These are phyloP conservation scores for Clausena lansium DNA, from an alignment of 345 rosid genomes.

Conservation along the genomic window DNA sequence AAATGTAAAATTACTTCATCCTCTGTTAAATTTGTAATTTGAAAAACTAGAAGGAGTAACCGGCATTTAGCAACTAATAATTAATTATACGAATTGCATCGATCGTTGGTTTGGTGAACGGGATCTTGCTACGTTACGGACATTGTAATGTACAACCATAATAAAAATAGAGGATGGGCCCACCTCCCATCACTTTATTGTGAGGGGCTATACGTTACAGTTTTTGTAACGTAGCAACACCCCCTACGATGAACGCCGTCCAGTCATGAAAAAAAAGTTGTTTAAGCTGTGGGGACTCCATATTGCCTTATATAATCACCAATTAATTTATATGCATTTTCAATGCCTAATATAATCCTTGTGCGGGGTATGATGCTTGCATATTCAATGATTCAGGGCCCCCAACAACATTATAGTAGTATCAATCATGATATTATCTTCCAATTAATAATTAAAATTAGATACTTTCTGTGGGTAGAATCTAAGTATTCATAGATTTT, in stretches of 20 bases:
- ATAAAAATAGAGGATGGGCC: no score
- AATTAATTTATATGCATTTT: neutral
- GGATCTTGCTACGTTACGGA: no score
- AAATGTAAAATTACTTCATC: neutral
- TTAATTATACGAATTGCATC: neutral
- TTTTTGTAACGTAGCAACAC: no score
- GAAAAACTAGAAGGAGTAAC: conserved; percentile 2
- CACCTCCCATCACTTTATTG: no score
- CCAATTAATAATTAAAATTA: neutral
- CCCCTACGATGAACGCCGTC: neutral
- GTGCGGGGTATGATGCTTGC: neutral
- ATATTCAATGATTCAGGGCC: conserved; percentile 16
- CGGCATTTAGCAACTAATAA: no score
- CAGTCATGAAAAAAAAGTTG: neutral
- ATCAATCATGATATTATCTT: conserved; percentile 9
- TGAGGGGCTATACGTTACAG: no score
- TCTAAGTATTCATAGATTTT: neutral
- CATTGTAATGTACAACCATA: no score
- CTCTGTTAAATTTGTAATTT: neutral
- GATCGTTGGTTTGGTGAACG: neutral
- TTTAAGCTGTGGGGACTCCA: neutral
- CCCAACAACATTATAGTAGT: neutral
- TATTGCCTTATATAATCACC: neutral
- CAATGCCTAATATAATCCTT: neutral
- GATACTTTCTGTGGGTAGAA: conserved; percentile 7